Evolutionary conservation across 2,329 filamentous ascomycete species (phyloP), one percentile per base, ranked within the genome.

Genomic region (Cercospora sojina): DNA sequence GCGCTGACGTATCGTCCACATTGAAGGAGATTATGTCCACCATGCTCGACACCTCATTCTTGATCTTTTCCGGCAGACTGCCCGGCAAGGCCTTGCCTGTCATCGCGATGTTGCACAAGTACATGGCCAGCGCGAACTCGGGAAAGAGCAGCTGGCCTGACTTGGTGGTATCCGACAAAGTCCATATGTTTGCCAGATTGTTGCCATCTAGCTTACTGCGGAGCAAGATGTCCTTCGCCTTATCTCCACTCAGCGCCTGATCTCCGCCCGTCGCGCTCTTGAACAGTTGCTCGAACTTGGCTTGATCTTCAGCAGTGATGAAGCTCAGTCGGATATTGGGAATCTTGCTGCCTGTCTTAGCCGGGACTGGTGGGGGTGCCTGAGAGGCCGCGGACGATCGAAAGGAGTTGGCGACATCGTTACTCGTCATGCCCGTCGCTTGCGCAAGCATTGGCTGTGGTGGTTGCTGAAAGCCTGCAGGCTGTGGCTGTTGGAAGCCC

Each of bases 1-100:
- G 79, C 13, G 71, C 59, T 13, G 69, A 64, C 29, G 94, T 90
- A 70, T 99, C 95, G 0, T 87, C 88, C 25, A 97, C 87, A 72
- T 90, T 92, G 77, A 99, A 99, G 67, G 93, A 97, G 76, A 99
- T 99, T 64, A 99, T 99, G 77, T 99, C 95, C 47, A 99, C 95
- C 93, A 99, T 98, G 80, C 95, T 97, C 3, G 94, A 98, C 18
- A 99, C 95, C 79, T 99, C 95, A 74, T 99, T 99, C 82, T 89
- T 91, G 71, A 99, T 89, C 66, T 88, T 90, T 32, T 97, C 93
- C 0, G 95, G 95, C 9, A 99, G 84, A 5, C 77, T 79, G 1
- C 84, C 76, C 0, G 95, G 95, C 25, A 99, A 80, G 0, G 89
- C 83, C 79, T 96, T 97, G 66, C 93, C 92, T 0, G 92, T 95